A percentile compares a stretch with the other conserved stretches of the same genome.
phyloP scores from a whole-genome alignment of 2,329 filamentous ascomycete species.

The Fusarium sp. region DNA sequence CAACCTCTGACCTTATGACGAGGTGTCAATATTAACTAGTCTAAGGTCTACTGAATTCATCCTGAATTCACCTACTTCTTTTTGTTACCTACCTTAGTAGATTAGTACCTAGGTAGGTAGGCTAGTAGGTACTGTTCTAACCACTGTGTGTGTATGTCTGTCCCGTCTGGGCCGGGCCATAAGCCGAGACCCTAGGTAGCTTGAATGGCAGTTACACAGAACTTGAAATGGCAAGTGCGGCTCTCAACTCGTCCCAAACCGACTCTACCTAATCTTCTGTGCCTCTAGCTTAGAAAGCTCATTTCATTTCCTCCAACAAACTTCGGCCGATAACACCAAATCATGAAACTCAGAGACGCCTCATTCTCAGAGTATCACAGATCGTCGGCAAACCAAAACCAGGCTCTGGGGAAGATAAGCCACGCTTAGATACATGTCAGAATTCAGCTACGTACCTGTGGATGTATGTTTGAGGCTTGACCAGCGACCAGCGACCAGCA shows the following conservation, averaged over 20 bases:
- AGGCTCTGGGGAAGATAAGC: conserved; percentile 2
- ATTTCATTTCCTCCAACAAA: neutral
- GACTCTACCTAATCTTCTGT: neutral
- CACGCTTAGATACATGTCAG: conserved; percentile 10
- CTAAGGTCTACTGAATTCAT: neutral
- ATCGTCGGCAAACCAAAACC: conserved; percentile 8
- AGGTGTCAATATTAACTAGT: neutral
- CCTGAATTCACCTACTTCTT: no score
- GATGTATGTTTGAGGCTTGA: neutral
- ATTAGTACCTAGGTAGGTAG: no score
- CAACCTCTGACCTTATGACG: neutral
- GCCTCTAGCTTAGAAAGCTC: conserved; percentile 10
- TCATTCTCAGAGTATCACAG: neutral
- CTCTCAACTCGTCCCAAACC: conserved; percentile 12
- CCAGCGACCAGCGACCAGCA: neutral
- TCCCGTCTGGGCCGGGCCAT: neutral
- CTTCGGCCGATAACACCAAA: neutral
- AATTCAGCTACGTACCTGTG: neutral
- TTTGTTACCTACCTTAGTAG: no score
- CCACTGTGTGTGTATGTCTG: no score
- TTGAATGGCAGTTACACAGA: neutral
- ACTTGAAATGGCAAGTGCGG: neutral
- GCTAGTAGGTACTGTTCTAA: no score
- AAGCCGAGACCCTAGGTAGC: neutral
- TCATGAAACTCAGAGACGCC: neutral